Evolutionary conservation across 2,329 filamentous ascomycete species (phyloP).

Genomic region (Botrytis aclada): DNA sequence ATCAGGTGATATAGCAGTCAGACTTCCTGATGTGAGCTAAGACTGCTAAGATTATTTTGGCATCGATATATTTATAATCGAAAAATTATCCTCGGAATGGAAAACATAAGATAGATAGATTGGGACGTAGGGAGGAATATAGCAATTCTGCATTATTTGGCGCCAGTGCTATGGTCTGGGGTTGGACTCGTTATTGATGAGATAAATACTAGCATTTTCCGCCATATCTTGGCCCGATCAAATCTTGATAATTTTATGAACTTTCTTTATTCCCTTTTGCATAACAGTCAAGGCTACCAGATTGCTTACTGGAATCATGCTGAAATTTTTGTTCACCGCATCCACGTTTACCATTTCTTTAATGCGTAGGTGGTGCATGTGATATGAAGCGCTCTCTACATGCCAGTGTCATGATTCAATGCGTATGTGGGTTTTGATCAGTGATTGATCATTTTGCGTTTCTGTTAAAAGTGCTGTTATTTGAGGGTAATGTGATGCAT

Average conservation of each 20-base stretch:
- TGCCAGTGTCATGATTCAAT: not conserved
- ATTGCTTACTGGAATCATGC: not conserved
- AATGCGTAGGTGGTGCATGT: not conserved
- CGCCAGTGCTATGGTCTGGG: slow-evolving; percentile 9
- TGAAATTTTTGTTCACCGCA: not conserved
- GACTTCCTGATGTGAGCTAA: slow-evolving; percentile 67
- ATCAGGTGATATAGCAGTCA: slow-evolving; percentile 92
- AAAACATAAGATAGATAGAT: slow-evolving; percentile 17
- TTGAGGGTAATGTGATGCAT: not conserved
- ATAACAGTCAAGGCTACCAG: not conserved
- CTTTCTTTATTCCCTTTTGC: not conserved
- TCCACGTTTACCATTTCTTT: not conserved
- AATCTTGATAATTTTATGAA: not conserved
- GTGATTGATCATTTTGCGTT: no score
- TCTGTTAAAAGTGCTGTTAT: not conserved
- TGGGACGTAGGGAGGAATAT: slow-evolving; percentile 6
- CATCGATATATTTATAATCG: not conserved
- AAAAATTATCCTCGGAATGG: not conserved
- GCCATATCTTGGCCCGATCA: not conserved
- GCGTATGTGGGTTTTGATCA: no score
- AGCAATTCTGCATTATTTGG: slow-evolving; percentile 12
- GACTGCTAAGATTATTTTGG: not conserved
- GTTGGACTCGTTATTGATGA: slow-evolving; percentile 6
- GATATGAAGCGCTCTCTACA: not conserved
- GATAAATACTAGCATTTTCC: slow-evolving; percentile 1